Percentiles rank a stretch among this genome's conserved stretches.
Evolutionary conservation across 495 filamentous ascomycete species (phyloP).

Genomic region (Aspergillus incahuasiensis): DNA sequence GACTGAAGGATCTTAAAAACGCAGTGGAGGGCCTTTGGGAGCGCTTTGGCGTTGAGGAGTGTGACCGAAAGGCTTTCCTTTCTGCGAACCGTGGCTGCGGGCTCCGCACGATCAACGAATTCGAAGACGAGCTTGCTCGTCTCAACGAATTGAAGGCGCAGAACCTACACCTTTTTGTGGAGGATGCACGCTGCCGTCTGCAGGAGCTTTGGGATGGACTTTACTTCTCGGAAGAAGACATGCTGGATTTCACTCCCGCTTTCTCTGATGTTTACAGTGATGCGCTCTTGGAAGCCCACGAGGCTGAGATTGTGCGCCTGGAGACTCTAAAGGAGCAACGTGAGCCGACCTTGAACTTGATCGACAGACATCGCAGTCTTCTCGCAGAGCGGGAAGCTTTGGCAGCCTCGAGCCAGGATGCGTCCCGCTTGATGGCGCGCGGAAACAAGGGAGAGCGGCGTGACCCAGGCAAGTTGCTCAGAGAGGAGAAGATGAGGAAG

Average conservation of each 20-base stretch:
- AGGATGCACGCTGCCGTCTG: constrained; percentile 82
- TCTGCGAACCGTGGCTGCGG: constrained; percentile 70
- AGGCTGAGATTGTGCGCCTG: constrained; percentile 78
- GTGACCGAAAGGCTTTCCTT: constrained; percentile 78
- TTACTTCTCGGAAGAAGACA: constrained; percentile 95
- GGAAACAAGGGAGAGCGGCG: constrained; percentile 85
- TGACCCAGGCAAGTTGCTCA: constrained; percentile 88
- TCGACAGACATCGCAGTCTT: constrained; percentile 79
- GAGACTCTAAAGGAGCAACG: constrained; percentile 84
- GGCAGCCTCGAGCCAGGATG: constrained; percentile 83
- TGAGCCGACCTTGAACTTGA: constrained; percentile 70
- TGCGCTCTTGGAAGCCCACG: constrained; percentile 82
- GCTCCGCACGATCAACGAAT: constrained; percentile 84
- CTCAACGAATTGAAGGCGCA: constrained; percentile 91
- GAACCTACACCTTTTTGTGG: constrained; percentile 91
- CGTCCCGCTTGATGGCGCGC: constrained; percentile 83
- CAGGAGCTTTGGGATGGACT: constrained; percentile 92
- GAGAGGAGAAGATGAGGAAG: constrained; percentile 98
- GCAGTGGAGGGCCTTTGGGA: constrained; percentile 84
- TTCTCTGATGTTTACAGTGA: constrained; percentile 81
- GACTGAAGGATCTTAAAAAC: constrained; percentile 66
- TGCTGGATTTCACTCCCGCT: constrained; percentile 92
- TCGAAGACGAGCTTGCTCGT: constrained; percentile 79
- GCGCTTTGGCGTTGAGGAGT: constrained; percentile 74
- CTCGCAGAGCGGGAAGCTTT: constrained; percentile 85